Conservation (phyloP, 129 eudicot genomes). For the Escallonia herrerae region DNA sequence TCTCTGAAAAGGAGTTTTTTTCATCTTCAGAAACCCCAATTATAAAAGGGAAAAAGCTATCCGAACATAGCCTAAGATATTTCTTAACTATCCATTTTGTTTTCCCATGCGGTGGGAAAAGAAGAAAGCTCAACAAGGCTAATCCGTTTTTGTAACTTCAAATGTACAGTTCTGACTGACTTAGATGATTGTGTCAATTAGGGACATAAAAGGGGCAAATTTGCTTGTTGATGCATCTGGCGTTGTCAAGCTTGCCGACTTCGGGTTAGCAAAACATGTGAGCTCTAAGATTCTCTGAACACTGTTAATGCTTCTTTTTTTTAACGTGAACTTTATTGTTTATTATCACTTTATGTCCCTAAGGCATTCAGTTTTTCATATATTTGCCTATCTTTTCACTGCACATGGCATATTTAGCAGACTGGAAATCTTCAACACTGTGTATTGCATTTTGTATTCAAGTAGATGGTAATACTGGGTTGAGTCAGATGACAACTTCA, state of each 20-base stretch:
- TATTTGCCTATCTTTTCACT: not conserved
- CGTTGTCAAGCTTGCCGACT: slow-evolving; percentile 94
- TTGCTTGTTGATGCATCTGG: slow-evolving; percentile 89
- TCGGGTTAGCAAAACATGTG: slow-evolving; percentile 95
- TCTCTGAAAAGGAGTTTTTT: no score
- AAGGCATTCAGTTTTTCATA: not conserved
- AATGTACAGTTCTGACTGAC: slow-evolving; percentile 6
- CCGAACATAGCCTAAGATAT: no score
- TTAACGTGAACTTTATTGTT: not conserved
- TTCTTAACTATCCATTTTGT: not conserved
- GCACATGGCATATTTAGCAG: not conserved
- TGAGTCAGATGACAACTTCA: no score
- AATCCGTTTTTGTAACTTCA: no score
- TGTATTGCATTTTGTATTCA: not conserved
- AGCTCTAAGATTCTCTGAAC: slow-evolving; percentile 23
- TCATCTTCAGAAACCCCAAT: no score
- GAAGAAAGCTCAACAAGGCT: not conserved
- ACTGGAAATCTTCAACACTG: not conserved
- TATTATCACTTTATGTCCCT: no score
- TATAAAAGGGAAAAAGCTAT: no score
- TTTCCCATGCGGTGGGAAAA: not conserved
- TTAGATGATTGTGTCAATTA: slow-evolving; percentile 19
- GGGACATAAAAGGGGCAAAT: slow-evolving; percentile 98
- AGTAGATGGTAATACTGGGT: no score
- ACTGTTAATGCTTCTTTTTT: not conserved